phyloP scores from a whole-genome alignment of 805 yeast species.

The Candida schatavii region DNA sequence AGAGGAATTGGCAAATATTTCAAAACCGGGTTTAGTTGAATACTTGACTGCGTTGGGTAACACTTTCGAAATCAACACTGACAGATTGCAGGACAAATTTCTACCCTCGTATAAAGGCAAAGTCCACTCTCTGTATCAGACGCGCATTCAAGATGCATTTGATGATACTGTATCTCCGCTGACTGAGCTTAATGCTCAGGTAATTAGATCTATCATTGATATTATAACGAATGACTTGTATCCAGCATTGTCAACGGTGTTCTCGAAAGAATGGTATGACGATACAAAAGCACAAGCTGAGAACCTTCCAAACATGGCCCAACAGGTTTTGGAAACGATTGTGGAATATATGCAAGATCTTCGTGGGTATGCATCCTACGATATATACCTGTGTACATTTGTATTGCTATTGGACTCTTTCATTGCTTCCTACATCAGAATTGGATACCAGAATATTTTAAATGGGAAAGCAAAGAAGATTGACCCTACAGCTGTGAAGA shows the following conservation, averaged over 20 bases:
- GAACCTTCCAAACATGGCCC: conserved; percentile 45
- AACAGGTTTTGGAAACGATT: conserved; percentile 68
- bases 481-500: conserved; percentile 35
- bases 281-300: conserved; percentile 29
- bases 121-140: conserved; percentile 47
- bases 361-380: conserved; percentile 43
- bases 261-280: conserved; percentile 70
- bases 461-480: conserved; percentile 42
- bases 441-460: conserved; percentile 39
- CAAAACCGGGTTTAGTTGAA: conserved; percentile 71
- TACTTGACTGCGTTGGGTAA: conserved; percentile 81
- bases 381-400: conserved; percentile 38
- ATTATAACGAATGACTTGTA: conserved; percentile 72
- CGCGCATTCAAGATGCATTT: conserved; percentile 32
- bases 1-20: conserved; percentile 34
- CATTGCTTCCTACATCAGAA: conserved; percentile 34
- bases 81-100: conserved; percentile 62
- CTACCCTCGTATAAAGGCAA: conserved; percentile 59
- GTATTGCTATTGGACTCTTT: conserved; percentile 37
- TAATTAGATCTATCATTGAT: conserved; percentile 64
- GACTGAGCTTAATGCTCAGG: conserved; percentile 76
- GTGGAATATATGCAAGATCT: conserved; percentile 71
- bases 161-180: conserved; percentile 52
- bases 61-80: conserved; percentile 77
- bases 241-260: conserved; percentile 58